Conservation (phyloP, 169 alveolate genomes). For the Eimeria sp. region DNA sequence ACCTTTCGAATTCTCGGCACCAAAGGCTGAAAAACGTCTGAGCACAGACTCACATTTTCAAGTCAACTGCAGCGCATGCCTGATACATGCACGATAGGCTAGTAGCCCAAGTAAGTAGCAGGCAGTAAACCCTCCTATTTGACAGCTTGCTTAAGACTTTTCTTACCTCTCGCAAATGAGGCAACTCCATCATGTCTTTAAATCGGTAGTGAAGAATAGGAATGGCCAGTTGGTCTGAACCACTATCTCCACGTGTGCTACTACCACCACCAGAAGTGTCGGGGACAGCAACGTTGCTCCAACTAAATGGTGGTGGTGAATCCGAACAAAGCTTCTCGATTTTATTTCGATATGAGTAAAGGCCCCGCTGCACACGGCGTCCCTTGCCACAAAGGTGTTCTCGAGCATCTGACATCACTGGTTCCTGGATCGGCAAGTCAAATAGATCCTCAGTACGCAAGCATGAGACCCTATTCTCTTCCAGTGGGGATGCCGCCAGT, state of each 20-base stretch:
- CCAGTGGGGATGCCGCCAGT: not conserved
- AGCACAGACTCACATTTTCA: not conserved
- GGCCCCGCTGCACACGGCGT: not conserved
- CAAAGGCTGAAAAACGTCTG: conserved; percentile 53
- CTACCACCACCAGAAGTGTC: not conserved
- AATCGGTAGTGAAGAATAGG: conserved; percentile 50
- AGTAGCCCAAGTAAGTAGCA: not conserved
- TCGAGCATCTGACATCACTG: not conserved
- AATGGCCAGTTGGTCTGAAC: not conserved
- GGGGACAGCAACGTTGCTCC: not conserved
- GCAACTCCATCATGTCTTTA: conserved; percentile 64
- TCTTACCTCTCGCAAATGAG: conserved; percentile 66
- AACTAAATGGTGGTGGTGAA: not conserved
- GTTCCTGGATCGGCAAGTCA: conserved; percentile 5
- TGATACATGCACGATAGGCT: not conserved
- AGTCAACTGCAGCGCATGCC: not conserved
- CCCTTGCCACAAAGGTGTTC: not conserved
- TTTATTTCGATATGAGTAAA: not conserved
- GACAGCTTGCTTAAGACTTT: not conserved
- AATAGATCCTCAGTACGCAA: conserved; percentile 47
- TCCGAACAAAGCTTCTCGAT: not conserved
- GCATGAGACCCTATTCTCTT: conserved; percentile 6
- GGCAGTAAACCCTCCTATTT: not conserved
- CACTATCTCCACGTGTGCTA: conserved; percentile 42
- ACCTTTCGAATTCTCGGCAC: conserved; percentile 65